A percentile compares a stretch with the other conserved stretches of the same genome.
phyloP scores from a whole-genome alignment of 768 basidiomycete species.

The Trametes gibbosa region DNA sequence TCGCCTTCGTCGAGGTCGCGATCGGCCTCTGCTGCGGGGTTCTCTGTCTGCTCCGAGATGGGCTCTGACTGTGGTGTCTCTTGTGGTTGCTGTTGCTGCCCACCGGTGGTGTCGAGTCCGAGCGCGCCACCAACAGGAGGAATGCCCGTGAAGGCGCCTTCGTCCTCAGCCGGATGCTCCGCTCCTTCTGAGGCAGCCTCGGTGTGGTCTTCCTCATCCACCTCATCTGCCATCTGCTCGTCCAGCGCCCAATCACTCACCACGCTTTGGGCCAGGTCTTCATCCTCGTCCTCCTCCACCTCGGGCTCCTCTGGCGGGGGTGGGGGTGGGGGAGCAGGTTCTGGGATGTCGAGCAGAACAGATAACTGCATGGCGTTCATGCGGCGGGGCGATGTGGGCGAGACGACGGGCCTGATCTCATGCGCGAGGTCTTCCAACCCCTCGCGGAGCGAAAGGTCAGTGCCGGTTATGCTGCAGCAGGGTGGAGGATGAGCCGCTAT shows the following conservation, averaged over 20 bases:
- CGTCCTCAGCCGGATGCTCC: background rate
- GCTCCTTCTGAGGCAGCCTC: too few relatives aligned
- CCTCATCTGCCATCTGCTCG: background rate
- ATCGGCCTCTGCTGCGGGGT: too few relatives aligned
- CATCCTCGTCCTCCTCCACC: conserved; percentile 7
- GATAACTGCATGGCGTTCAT: background rate
- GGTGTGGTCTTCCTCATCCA: too few relatives aligned
- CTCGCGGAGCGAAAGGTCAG: background rate
- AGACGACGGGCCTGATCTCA: conserved; percentile 8
- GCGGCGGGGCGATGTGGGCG: conserved; percentile 10
- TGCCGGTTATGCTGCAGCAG: conserved; percentile 1
- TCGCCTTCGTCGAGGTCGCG: too few relatives aligned
- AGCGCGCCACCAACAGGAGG: background rate
- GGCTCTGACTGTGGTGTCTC: background rate
- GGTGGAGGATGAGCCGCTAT: background rate
- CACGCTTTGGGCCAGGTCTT: conserved; percentile 9
- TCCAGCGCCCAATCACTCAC: conserved; percentile 19
- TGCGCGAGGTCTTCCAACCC: background rate
- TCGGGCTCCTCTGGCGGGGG: conserved; percentile 4
- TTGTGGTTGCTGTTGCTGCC: background rate
- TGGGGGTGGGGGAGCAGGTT: background rate
- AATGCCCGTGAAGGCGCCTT: background rate
- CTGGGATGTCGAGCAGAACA: background rate
- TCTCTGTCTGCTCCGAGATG: background rate
- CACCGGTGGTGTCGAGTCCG: background rate